Evolutionary conservation across 2,329 filamentous ascomycete species (phyloP), one percentile per base, ranked within the genome.

Genomic region (Aspergillus neotritici): DNA sequence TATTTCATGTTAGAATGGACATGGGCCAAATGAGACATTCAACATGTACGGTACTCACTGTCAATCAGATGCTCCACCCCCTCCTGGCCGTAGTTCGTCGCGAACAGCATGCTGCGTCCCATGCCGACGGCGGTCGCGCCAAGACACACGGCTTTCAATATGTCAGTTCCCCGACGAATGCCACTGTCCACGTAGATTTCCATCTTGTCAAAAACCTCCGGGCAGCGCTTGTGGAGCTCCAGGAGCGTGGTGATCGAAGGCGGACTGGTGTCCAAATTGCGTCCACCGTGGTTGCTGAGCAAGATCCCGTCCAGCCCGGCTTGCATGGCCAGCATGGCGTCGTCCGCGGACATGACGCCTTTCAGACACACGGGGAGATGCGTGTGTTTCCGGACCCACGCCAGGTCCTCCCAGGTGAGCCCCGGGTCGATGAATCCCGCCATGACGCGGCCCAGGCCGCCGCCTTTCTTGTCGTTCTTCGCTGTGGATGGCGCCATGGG

Each of bases 241-340:
- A 79, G 57, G 0, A 79, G 63, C 1, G 74, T 73, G 13, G 78
- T 62, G 5, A 78, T 72, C 0, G 70, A 69, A 1, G 75, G 71
- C 25, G 58, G 74, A 33, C 62, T 67, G 28, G 73, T 75, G 40
- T 80, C 77, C 1, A 78, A 63, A 1, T 76, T 75, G 21, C 78
- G 65, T 3, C 78, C 78, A 13, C 78, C 78, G 43, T 81, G 78
- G 47, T 81, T 82, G 47, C 73, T 77, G 29, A 82, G 50, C 44
- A 79, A 58, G 36, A 81, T 75, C 1, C 77, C 77, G 44, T 78
- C 70, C 37, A 75, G 65, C 0, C 75, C 76, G 41, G 68, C 60
- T 34, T 73, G 60, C 41, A 74, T 68, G 0, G 78, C 77, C 31
- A 68, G 53, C 11, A 67, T 67, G 0, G 78, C 77, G 53, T 82